Evolutionary conservation across 148 eudicot genomes (phyloP).

Genomic region (Suaeda aralocaspica): DNA sequence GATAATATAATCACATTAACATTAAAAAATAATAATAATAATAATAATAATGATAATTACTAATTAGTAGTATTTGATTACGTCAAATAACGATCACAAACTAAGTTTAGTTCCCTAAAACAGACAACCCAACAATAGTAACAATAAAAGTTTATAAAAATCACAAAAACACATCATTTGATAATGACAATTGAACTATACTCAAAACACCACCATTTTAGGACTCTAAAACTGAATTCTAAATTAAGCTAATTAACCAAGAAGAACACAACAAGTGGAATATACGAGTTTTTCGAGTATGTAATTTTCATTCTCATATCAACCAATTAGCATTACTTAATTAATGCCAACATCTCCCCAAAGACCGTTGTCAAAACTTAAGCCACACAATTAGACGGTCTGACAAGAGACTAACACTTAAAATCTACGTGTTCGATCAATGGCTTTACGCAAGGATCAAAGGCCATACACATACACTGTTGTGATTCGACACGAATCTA

Average conservation of each 20-base stretch:
- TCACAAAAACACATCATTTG: not conserved
- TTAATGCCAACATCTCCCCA: too few species aligned
- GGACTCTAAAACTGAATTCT: not conserved
- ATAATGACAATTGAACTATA: conserved; percentile 15
- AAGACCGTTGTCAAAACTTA: too few species aligned
- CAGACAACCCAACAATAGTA: not conserved
- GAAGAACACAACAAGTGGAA: not conserved
- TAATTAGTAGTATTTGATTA: conserved; percentile 11
- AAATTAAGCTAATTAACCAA: not conserved
- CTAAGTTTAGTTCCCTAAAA: not conserved
- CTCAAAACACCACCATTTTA: not conserved
- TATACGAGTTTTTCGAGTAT: too few species aligned
- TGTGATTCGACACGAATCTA: not conserved
- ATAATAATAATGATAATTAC: not conserved
- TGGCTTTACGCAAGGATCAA: conserved; percentile 9
- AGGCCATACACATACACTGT: not conserved
- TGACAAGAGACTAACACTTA: too few species aligned
- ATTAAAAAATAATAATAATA: not conserved
- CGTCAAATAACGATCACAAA: not conserved
- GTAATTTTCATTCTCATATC: too few species aligned
- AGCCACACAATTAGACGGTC: too few species aligned
- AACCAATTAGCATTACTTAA: too few species aligned
- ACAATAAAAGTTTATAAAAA: too few species aligned
- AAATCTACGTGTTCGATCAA: not conserved
- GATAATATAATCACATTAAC: not conserved